Conservation (phyloP, 1,284 basidiomycete genomes). For the Takashimella tepidaria region DNA sequence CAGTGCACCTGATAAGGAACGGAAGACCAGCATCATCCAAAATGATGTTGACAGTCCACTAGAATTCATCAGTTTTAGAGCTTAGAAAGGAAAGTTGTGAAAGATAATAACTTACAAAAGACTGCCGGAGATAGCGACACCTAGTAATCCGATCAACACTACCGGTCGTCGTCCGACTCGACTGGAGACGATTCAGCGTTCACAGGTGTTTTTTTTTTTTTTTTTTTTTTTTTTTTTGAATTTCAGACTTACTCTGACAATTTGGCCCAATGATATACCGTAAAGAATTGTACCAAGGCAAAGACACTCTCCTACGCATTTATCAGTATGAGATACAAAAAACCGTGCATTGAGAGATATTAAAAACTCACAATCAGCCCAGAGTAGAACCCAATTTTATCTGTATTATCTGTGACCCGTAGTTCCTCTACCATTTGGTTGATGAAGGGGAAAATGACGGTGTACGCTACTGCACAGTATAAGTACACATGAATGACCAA, state of each 20-base stretch:
- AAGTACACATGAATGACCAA: background rate
- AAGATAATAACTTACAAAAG: slow-evolving; percentile 35
- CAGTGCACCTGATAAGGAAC: slow-evolving; percentile 37
- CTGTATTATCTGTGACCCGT: slow-evolving; percentile 45
- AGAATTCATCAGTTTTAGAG: too few relatives aligned
- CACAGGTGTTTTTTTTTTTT: too few relatives aligned
- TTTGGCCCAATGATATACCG: slow-evolving; percentile 46
- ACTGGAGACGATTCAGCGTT: slow-evolving; percentile 14
- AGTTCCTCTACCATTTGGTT: slow-evolving; percentile 48
- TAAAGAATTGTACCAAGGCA: slow-evolving; percentile 44
- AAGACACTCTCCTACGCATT: slow-evolving; percentile 39
- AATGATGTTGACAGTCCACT: slow-evolving; percentile 42
- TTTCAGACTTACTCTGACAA: slow-evolving; percentile 35
- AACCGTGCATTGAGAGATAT: too few relatives aligned
- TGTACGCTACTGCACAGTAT: slow-evolving; percentile 28
- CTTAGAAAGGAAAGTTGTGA: too few relatives aligned
- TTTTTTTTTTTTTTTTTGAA: too few relatives aligned
- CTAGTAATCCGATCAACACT: slow-evolving; percentile 35
- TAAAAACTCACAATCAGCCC: slow-evolving; percentile 35
- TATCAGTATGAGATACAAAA: background rate
- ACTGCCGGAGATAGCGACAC: slow-evolving; percentile 38
- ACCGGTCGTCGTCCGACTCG: slow-evolving; percentile 41
- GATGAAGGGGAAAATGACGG: slow-evolving; percentile 52
- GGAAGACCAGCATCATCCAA: slow-evolving; percentile 38
- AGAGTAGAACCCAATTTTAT: slow-evolving; percentile 45